Evolutionary conservation across 169 alveolate species (phyloP), one percentile per base, ranked within the genome.

Genomic region (Cryptosporidium baileyi): DNA sequence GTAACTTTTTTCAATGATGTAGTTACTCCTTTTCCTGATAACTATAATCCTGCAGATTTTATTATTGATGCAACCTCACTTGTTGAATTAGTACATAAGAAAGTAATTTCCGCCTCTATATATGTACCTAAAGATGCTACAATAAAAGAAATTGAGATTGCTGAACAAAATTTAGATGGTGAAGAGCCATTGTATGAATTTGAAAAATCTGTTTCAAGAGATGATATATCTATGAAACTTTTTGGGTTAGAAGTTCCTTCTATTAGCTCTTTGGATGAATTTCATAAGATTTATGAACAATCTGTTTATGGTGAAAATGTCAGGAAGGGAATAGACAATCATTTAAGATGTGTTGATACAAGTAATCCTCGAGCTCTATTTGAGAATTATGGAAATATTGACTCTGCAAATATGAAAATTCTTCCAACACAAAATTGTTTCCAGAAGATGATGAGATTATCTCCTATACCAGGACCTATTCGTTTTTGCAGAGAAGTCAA

Each of bases 11-110:
- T 88, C 41, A 85, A 60, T 40, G 61, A 60, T 49, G 82, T 65
- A 54, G 91, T 90, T 26, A 67, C 81, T 49, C 89, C 74, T 44
- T 88, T 89, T 51, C 93, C 93, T n/a, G 88, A 88, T 17, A 63
- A 49, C 41, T 90, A 65, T 62, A 88, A 88, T 59, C 91, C 93
- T 7, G 92, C 93, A 4, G 93, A 90, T 40, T 90, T 90, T 57
- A 59, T 90, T 54, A 74, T 74, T 11, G 85, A 74, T n/a, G 85
- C 85, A 32, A 74, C 67, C 4, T 74, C 85, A 26, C 57, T 74
- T 22, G 67, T 74, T 7, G 85, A 74, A 13, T 43, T 74, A 8
- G 67, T 57, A n/a, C 85, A 74, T 34, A 74, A 74, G 22, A 51
- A 51, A 22, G 61, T 45, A 7, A 51, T 65, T 49, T 65, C 81